These are phyloP conservation scores for Picochlorum sp. DNA, from an alignment of 139 green algal genomes.

Conservation along the genomic window DNA sequence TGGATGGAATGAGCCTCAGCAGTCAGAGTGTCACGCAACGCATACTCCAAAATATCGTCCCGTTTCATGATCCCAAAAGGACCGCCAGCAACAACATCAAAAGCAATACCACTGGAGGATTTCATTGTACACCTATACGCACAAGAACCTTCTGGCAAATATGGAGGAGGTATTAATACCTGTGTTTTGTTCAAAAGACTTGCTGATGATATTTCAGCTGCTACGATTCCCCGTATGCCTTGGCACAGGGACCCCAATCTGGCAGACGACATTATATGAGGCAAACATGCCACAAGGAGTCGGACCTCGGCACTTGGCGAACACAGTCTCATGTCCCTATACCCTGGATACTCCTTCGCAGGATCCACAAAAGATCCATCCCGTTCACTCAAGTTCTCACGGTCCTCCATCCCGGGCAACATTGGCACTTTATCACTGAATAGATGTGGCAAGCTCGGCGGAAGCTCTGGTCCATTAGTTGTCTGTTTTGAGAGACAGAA, in stretches of 20 bases:
- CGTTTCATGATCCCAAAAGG: slow-evolving; percentile 45
- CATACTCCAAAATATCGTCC: slow-evolving; percentile 56
- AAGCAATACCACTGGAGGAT: slow-evolving; percentile 31
- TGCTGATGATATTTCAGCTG: slow-evolving; percentile 40
- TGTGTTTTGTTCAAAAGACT: slow-evolving; percentile 21
- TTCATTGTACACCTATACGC: slow-evolving; percentile 48
- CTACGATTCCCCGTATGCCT: slow-evolving; percentile 62
- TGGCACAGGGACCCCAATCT: slow-evolving; percentile 52
- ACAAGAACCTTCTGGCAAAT: slow-evolving; percentile 47
- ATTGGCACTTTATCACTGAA: slow-evolving; percentile 21
- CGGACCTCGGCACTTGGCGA: slow-evolving; percentile 71
- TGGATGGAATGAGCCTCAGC: slow-evolving; percentile 71
- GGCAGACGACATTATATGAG: slow-evolving; percentile 25
- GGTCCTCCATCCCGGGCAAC: slow-evolving; percentile 48
- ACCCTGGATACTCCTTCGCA: slow-evolving; percentile 43
- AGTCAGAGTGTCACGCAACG: slow-evolving; percentile 54
- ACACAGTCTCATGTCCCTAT: slow-evolving; percentile 60
- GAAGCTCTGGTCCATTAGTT: slow-evolving; percentile 21
- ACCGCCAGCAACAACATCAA: slow-evolving; percentile 55
- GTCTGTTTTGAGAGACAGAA: slow-evolving; percentile 17
- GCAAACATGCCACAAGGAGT: slow-evolving; percentile 48
- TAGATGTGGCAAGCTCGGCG: slow-evolving; percentile 39
- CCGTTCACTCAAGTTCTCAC: slow-evolving; percentile 20
- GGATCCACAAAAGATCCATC: slow-evolving; percentile 4
- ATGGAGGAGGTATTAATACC: slow-evolving; percentile 39